These are phyloP conservation scores for Isoetes taiwanensis DNA, from an alignment of 75 land plant genomes.

Conservation along the genomic window DNA sequence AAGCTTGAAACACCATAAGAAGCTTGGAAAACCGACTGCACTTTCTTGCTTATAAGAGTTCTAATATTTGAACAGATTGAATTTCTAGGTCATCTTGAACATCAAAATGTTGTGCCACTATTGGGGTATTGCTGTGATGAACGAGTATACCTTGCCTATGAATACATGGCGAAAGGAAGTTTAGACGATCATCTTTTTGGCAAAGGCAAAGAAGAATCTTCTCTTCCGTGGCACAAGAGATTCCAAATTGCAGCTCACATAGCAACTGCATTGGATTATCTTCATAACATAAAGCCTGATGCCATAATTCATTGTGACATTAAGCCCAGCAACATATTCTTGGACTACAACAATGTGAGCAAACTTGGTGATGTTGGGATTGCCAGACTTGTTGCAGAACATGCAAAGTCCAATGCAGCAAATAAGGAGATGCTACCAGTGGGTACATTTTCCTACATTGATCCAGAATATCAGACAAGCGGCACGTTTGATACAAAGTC, in stretches of 20 bases:
- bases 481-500: constrained; percentile 44
- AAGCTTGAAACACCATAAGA: no score
- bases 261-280: constrained; percentile 50
- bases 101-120: constrained; percentile 33
- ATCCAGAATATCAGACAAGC: constrained; percentile 67
- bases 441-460: constrained; percentile 66
- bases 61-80: constrained; percentile 22
- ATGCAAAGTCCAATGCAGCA: constrained; percentile 8
- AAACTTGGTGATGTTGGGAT: constrained; percentile 70
- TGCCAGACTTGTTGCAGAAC: constrained; percentile 27
- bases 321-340: constrained; percentile 60
- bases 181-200: constrained; percentile 31
- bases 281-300: constrained; percentile 44
- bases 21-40: no score
- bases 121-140: constrained; percentile 34
- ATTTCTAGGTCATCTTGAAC: constrained; percentile 30
- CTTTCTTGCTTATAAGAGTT: not conserved
- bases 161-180: constrained; percentile 37
- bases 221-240: constrained; percentile 46
- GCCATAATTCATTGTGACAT: constrained; percentile 58
- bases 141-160: constrained; percentile 32
- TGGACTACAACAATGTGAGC: constrained; percentile 51
- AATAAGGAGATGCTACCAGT: constrained; percentile 43
- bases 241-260: constrained; percentile 49
- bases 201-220: constrained; percentile 17